These are phyloP conservation scores for Fraxinus paxiana DNA, from an alignment of 305 asterid genomes.

Conservation along the genomic window DNA sequence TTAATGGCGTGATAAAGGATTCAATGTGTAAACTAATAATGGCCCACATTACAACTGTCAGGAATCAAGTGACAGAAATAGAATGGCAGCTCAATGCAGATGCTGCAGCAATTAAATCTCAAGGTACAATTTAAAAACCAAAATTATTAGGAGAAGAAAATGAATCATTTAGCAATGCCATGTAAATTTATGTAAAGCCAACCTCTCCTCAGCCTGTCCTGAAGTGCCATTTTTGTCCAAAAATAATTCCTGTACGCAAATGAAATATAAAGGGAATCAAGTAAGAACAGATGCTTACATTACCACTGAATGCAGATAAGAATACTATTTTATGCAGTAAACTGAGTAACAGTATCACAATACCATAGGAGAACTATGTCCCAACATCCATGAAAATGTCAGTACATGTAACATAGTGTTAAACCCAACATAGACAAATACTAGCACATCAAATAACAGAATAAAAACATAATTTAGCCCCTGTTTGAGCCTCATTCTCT, in stretches of 20 bases:
- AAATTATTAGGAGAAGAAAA: conserved; percentile 10
- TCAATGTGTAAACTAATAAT: not conserved
- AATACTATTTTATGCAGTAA: not conserved
- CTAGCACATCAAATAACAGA: not conserved
- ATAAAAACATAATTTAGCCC: not conserved
- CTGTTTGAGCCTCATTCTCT: not conserved
- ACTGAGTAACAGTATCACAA: not conserved
- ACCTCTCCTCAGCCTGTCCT: conserved; percentile 56
- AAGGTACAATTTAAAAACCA: conserved; percentile 2
- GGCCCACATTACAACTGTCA: conserved; percentile 1
- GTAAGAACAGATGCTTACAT: not conserved
- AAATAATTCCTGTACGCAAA: conserved; percentile 59
- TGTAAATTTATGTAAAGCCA: conserved; percentile 26
- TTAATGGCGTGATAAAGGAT: not conserved
- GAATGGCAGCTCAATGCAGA: not conserved
- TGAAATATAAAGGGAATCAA: conserved; percentile 25
- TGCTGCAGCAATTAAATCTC: conserved; percentile 3
- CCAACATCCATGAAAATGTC: not conserved
- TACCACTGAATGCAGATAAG: not conserved
- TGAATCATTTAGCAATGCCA: conserved; percentile 1
- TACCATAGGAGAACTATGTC: not conserved
- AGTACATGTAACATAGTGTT: not conserved
- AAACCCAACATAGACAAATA: not conserved
- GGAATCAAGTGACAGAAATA: not conserved
- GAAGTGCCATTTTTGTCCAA: conserved; percentile 50